Conservation (phyloP, 176 grass and related monocot genomes). For the Triticum turgidum region DNA sequence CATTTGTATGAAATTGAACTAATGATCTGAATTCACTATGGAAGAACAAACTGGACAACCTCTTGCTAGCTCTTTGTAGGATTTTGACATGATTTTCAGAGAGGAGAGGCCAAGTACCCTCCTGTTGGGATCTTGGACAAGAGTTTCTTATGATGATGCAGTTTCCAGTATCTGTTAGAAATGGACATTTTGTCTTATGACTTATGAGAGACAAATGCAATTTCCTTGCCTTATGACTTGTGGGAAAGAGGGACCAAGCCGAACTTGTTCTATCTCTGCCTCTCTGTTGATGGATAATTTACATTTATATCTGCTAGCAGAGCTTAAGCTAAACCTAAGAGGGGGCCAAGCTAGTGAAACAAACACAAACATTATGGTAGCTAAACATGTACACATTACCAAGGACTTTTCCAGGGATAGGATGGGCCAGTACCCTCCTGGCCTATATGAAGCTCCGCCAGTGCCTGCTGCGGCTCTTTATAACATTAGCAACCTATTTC, state of each 20-base stretch:
- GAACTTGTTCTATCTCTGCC: background rate
- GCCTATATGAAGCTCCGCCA: constrained; percentile 8
- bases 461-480: background rate
- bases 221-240: background rate
- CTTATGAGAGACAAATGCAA: background rate
- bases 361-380: background rate
- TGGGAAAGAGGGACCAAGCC: too few species aligned
- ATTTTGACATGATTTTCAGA: constrained; percentile 4
- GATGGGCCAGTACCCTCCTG: background rate
- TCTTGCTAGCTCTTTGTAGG: background rate
- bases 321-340: background rate
- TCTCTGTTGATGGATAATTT: background rate
- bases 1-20: background rate
- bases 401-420: background rate
- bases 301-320: background rate
- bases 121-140: constrained; percentile 1
- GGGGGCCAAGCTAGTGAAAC: background rate
- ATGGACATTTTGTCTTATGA: constrained; percentile 3
- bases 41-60: background rate
- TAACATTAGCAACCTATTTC: constrained; percentile 20
- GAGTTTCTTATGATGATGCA: background rate
- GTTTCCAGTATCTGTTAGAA: background rate
- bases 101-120: background rate
- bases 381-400: constrained; percentile 1
- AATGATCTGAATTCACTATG: background rate